A percentile compares a stretch with the other conserved stretches of the same genome.
Evolutionary conservation across 768 basidiomycete genomes (phyloP).

Genomic region (Russula dissimulans): DNA sequence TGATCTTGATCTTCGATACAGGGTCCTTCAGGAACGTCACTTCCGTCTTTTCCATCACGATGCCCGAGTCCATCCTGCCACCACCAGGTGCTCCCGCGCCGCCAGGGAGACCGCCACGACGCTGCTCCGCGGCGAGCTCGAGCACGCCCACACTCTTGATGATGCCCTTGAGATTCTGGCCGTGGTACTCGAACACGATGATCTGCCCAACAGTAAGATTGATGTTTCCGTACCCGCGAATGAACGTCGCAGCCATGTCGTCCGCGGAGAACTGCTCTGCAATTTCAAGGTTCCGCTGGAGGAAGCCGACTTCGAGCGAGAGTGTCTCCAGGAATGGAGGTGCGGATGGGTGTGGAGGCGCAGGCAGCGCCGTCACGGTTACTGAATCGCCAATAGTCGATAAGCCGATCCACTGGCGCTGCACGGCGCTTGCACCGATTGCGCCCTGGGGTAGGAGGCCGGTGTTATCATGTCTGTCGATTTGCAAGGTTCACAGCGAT

Average conservation of each 20-base stretch:
- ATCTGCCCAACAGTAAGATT: slow-evolving; percentile 61
- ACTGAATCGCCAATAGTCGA: slow-evolving; percentile 71
- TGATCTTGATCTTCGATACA: slow-evolving; percentile 76
- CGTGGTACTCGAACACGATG: slow-evolving; percentile 82
- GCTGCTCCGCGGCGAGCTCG: slow-evolving; percentile 56
- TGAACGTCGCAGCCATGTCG: slow-evolving; percentile 68
- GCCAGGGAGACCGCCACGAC: slow-evolving; percentile 30
- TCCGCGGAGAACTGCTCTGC: slow-evolving; percentile 77
- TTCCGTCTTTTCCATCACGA: slow-evolving; percentile 89
- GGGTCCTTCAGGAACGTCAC: slow-evolving; percentile 81
- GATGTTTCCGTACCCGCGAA: slow-evolving; percentile 64
- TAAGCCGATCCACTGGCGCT: slow-evolving; percentile 86
- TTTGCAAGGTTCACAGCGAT: not conserved
- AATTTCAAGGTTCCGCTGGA: slow-evolving; percentile 43
- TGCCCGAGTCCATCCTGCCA: slow-evolving; percentile 40
- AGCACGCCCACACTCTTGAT: slow-evolving; percentile 52
- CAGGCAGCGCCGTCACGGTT: slow-evolving; percentile 49
- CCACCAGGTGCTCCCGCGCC: not conserved
- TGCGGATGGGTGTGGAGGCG: slow-evolving; percentile 37
- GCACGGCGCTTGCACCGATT: slow-evolving; percentile 68
- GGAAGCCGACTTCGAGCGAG: slow-evolving; percentile 71
- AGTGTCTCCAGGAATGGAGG: slow-evolving; percentile 65
- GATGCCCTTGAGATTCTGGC: slow-evolving; percentile 65
- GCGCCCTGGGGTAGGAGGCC: slow-evolving; percentile 55
- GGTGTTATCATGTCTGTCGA: slow-evolving; percentile 68